phyloP scores from a whole-genome alignment of 2,329 filamentous ascomycete species.

The Sporothrix dimorphospora region DNA sequence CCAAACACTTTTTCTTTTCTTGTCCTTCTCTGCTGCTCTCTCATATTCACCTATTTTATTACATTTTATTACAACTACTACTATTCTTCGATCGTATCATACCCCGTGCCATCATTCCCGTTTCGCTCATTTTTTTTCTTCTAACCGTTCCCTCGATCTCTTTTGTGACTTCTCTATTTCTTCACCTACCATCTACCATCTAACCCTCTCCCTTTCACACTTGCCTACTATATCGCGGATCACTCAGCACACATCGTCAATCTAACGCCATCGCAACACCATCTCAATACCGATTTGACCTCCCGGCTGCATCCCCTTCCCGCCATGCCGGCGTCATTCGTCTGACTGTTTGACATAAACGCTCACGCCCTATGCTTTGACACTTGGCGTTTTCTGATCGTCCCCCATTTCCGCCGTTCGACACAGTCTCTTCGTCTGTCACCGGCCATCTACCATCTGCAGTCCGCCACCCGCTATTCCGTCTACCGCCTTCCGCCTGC shows the following conservation, averaged over 20 bases:
- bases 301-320: neutral
- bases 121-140: neutral
- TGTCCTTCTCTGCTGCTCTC: neutral
- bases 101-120: neutral
- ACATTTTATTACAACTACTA: neutral
- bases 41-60: neutral
- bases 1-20: neutral
- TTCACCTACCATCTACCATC: neutral
- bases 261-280: neutral
- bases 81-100: neutral
- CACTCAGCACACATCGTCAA: neutral
- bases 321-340: neutral
- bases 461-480: neutral
- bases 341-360: neutral
- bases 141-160: neutral
- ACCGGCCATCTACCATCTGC: neutral
- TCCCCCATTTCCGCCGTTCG: neutral
- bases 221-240: neutral
- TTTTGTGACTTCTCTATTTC: neutral
- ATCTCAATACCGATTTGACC: neutral
- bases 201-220: neutral
- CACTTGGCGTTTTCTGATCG: constrained; percentile 3
- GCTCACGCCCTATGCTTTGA: neutral
- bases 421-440: neutral
- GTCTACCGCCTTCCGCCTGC: neutral